A percentile compares a stretch with the other conserved stretches of the same genome.
Conservation (phyloP, 306 rosid genomes). For the Cucurbita pepo region DNA sequence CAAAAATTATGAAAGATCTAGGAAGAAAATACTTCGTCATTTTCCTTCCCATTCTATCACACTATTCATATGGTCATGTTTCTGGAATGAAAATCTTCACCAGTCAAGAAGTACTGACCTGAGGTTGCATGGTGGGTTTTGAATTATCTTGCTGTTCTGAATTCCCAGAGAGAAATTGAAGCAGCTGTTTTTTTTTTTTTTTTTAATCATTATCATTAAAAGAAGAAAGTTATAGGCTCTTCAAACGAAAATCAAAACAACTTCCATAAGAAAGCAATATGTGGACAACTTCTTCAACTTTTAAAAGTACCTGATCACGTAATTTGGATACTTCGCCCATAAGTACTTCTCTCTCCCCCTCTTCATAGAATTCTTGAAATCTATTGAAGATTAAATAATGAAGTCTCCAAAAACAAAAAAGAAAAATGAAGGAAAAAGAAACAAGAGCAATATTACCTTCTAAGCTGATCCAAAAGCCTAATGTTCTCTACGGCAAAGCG, state of each 20-base stretch:
- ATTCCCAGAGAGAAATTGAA: conserved; percentile 53
- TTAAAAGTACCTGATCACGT: conserved; percentile 58
- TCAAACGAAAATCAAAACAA: background rate
- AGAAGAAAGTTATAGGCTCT: background rate
- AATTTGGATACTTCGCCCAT: conserved; percentile 46
- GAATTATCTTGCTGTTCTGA: conserved; percentile 18
- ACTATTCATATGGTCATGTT: background rate
- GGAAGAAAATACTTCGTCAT: background rate
- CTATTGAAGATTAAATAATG: conserved; percentile 19
- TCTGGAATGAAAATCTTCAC: background rate
- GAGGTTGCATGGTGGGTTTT: conserved; percentile 25
- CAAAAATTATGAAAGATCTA: background rate
- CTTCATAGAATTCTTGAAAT: conserved; percentile 88
- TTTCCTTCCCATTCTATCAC: background rate
- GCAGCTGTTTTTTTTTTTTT: conserved; percentile 32
- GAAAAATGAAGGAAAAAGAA: background rate
- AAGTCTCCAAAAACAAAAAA: background rate
- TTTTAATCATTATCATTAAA: background rate
- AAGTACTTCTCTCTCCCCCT: conserved; percentile 82
- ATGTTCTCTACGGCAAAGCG: conserved; percentile 88
- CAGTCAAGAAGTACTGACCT: conserved; percentile 29
- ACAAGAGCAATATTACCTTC: conserved; percentile 37
- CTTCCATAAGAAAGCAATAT: background rate
- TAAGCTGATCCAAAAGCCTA: conserved; percentile 83
- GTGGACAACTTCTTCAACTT: background rate